Conservation (phyloP, 371 early-diverging fungal species). For the Lichtheimia ornata region DNA sequence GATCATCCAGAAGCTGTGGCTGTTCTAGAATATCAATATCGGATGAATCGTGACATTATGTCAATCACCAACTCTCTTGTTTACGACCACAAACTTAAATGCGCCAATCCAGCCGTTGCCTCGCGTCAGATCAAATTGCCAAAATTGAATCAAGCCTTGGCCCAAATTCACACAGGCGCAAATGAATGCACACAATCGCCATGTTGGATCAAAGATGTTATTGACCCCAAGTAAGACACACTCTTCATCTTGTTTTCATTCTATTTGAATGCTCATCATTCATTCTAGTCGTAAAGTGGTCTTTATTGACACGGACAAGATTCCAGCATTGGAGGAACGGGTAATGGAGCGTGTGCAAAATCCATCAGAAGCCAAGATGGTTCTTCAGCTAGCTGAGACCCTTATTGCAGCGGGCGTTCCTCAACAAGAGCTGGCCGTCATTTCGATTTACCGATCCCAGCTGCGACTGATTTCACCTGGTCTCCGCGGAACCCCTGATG, state of each 20-base stretch:
- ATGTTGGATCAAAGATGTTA: slow-evolving; percentile 67
- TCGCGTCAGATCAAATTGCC: slow-evolving; percentile 55
- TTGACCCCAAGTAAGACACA: slow-evolving; percentile 63
- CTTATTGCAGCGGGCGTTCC: slow-evolving; percentile 68
- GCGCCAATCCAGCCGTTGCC: slow-evolving; percentile 74
- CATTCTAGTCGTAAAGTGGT: slow-evolving; percentile 59
- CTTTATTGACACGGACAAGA: slow-evolving; percentile 82
- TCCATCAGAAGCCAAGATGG: slow-evolving; percentile 67
- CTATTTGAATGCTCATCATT: too few relatives aligned
- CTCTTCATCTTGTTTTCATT: neutral
- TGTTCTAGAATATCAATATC: slow-evolving; percentile 89
- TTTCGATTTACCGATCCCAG: slow-evolving; percentile 89
- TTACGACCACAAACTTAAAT: slow-evolving; percentile 78
- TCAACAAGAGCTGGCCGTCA: slow-evolving; percentile 71
- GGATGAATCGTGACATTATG: slow-evolving; percentile 97
- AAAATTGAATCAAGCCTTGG: slow-evolving; percentile 28
- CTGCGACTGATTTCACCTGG: slow-evolving; percentile 59
- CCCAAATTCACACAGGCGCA: slow-evolving; percentile 15
- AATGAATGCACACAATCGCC: slow-evolving; percentile 7
- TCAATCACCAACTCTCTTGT: slow-evolving; percentile 83
- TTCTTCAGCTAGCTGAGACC: slow-evolving; percentile 55
- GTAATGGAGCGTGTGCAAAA: slow-evolving; percentile 63
- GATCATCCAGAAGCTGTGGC: slow-evolving; percentile 80
- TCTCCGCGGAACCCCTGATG: slow-evolving; percentile 28
- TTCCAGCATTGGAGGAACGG: slow-evolving; percentile 63